These are phyloP conservation scores for Colletotrichum kahawae DNA, from an alignment of 2,329 filamentous ascomycete genomes.

Conservation along the genomic window DNA sequence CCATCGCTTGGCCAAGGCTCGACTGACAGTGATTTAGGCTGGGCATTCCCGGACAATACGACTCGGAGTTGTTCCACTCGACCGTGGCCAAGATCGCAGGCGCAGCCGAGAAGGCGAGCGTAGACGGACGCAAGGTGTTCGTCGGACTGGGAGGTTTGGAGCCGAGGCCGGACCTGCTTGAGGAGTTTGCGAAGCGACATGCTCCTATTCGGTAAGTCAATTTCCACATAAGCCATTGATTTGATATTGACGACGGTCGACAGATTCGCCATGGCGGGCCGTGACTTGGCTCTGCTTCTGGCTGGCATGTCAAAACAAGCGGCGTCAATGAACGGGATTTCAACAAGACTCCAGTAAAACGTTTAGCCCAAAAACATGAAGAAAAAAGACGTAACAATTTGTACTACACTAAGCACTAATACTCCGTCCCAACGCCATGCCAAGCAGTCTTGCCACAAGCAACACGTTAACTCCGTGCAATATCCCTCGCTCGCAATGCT, in stretches of 20 bases:
- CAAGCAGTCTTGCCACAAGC: not conserved
- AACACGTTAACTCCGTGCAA: not conserved
- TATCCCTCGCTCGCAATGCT: not conserved
- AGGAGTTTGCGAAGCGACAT: not conserved
- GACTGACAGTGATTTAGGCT: not conserved
- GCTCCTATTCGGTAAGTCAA: not conserved
- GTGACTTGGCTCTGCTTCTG: not conserved
- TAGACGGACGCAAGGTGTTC: not conserved
- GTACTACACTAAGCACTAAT: not conserved
- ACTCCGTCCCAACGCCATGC: not conserved
- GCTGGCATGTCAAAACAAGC: constrained; percentile 7
- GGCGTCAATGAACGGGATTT: constrained; percentile 8
- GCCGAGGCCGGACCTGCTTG: constrained; percentile 4
- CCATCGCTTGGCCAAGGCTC: too few relatives aligned
- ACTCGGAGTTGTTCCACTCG: not conserved
- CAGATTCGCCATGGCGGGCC: constrained; percentile 9
- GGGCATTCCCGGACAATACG: not conserved
- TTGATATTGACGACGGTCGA: not conserved
- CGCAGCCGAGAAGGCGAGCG: constrained; percentile 3
- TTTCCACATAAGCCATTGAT: accelerated
- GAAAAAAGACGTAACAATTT: not conserved
- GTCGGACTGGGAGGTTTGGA: constrained; percentile 5
- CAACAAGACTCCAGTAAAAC: not conserved
- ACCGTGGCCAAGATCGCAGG: not conserved
- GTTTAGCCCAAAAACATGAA: not conserved